Evolutionary conservation across 179 eudicot genomes (phyloP).

Genomic region (Corrigiola litoralis): DNA sequence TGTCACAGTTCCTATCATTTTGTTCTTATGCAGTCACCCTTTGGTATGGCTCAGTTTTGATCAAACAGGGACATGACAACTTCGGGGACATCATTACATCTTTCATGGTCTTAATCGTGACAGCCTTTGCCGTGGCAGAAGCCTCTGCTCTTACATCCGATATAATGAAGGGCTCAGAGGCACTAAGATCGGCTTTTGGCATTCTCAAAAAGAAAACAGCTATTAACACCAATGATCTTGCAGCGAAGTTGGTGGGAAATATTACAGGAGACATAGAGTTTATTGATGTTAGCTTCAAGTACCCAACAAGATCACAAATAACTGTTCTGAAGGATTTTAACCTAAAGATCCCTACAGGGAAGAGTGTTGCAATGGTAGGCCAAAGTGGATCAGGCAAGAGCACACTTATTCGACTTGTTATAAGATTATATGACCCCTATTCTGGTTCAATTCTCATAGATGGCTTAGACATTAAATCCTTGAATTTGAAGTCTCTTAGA

Average conservation of each 20-base stretch:
- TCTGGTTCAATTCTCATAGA: conserved; percentile 76
- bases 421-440: conserved; percentile 81
- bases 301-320: conserved; percentile 90
- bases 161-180: conserved; percentile 74
- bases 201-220: conserved; percentile 63
- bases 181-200: conserved; percentile 90
- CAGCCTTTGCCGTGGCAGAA: conserved; percentile 94
- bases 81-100: conserved; percentile 89
- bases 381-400: conserved; percentile 98
- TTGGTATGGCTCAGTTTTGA: conserved; percentile 92
- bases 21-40: conserved; percentile 91
- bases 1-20: conserved; percentile 90
- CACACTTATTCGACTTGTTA: conserved; percentile 74
- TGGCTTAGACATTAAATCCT: conserved; percentile 24
- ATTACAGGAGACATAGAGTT: conserved; percentile 84
- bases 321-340: conserved; percentile 61
- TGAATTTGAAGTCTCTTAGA: conserved; percentile 75
- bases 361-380: conserved; percentile 92
- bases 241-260: conserved; percentile 61
- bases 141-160: conserved; percentile 96
- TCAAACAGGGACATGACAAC: conserved; percentile 70
- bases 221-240: conserved; percentile 51
- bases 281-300: conserved; percentile 59
- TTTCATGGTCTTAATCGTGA: conserved; percentile 86
- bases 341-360: conserved; percentile 59